Evolutionary conservation across 2,329 filamentous ascomycete species (phyloP), one percentile per base, ranked within the genome.

Genomic region (Penicillium brevicompactum): DNA sequence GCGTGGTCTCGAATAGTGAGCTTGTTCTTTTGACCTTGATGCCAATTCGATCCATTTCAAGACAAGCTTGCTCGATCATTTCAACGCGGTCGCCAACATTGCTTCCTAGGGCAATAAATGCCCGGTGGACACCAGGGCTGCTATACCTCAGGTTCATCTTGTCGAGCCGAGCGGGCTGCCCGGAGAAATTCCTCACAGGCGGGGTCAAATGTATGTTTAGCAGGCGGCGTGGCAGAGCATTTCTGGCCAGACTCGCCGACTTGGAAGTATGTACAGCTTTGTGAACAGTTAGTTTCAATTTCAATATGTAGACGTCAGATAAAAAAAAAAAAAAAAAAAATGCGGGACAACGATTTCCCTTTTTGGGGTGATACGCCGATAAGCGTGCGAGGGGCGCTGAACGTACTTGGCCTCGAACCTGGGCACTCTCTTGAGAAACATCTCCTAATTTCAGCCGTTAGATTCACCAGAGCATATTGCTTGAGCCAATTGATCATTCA

Each of bases 1-100:
- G 91, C 65, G 91, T 87, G 3, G 93, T 99, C 77, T 97, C 92
- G 84, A 94, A 99, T 3, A 99, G 80, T 58, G 87, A 88, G 72
- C 93, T 97, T 0, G 93, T 96, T 65, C 87, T 82, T 67, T 85
- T 82, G 38, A 99, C 83, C 50, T 76, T 84, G 69, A 97, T 91
- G 32, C 86, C 87, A 21, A 84, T 80, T 43, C 80, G 78, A 60
- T 90, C 85, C 85, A 99, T 91, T 69, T 89, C 84, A 43, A 80
- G 80, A 71, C 92, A 92, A 0, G 94, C 93, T 66, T 83, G 81
- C 73, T 97, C 92, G 61, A 99, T 95, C 84, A 88, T 89, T 41
- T 81, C 83, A 49, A 96, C 82, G 41, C 92, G 87, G 70, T 97
- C 87, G 4, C 92, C 93, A 49, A 97, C 75, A 73, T 99, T 99